These are phyloP conservation scores for Suhomyces wounanorum DNA, from an alignment of 1,139 yeast genomes.

Conservation along the genomic window DNA sequence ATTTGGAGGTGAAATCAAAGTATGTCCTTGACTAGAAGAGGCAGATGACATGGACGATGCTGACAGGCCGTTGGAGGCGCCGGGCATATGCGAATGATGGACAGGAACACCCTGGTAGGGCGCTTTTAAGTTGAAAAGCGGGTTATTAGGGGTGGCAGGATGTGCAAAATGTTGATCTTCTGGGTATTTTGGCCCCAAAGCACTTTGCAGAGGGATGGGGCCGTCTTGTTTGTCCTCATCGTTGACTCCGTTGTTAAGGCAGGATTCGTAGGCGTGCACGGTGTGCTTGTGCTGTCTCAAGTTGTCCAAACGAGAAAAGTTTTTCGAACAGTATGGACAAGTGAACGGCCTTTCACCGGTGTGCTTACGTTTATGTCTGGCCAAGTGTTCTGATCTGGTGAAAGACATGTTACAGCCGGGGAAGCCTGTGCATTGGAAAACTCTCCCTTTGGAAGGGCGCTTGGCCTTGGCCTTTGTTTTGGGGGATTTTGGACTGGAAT, in stretches of 20 bases:
- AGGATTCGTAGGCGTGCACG: conserved; percentile 76
- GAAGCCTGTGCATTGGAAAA: conserved; percentile 84
- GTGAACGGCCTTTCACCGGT: conserved; percentile 95
- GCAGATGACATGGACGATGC: not conserved
- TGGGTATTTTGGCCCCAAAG: not conserved
- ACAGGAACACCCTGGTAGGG: conserved; percentile 6
- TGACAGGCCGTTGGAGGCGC: not conserved
- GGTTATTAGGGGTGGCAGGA: conserved; percentile 14
- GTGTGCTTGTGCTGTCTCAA: conserved; percentile 91
- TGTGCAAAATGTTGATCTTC: conserved; percentile 6
- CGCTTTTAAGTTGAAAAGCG: conserved; percentile 5
- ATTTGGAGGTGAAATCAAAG: conserved; percentile 27
- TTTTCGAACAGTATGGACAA: conserved; percentile 78
- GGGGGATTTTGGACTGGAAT: conserved; percentile 9
- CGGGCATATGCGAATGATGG: conserved; percentile 10
- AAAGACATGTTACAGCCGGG: conserved; percentile 89
- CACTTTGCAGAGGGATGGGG: not conserved
- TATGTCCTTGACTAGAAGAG: not conserved
- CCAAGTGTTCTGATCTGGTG: conserved; percentile 86
- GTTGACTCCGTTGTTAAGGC: conserved; percentile 9
- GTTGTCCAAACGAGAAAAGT: conserved; percentile 84
- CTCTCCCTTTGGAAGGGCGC: conserved; percentile 56
- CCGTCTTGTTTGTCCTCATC: conserved; percentile 4
- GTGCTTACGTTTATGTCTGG: conserved; percentile 89
- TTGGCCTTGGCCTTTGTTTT: conserved; percentile 21